Conservation (phyloP, 108 stramenopile species). For the Aurantiochytrium sp. region DNA sequence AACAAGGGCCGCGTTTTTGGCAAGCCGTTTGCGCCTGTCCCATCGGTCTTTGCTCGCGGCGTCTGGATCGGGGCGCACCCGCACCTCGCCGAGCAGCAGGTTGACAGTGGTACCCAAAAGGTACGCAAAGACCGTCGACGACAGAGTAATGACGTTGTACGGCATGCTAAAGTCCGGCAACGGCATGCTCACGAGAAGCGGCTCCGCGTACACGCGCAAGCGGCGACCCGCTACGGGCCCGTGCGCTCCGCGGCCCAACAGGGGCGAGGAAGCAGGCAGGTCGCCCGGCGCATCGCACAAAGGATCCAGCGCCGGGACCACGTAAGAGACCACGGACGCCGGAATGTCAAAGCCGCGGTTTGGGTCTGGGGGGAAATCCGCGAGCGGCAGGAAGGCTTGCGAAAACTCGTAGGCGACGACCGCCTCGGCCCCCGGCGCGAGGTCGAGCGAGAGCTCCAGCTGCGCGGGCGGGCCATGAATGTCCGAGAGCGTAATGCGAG, state of each 20-base stretch:
- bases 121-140: background rate
- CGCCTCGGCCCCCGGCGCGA: background rate
- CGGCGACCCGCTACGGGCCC: background rate
- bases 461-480: background rate
- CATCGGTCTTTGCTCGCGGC: background rate
- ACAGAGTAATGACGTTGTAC: conserved; percentile 2
- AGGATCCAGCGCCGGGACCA: background rate
- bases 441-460: background rate
- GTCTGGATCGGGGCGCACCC: background rate
- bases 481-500: background rate
- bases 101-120: background rate
- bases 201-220: background rate
- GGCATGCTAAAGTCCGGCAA: conserved; percentile 22
- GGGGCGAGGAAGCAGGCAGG: background rate
- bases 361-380: conserved; percentile 3
- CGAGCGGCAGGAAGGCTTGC: background rate
- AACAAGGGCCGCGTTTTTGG: background rate
- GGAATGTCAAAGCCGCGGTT: conserved; percentile 28
- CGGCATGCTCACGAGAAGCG: background rate
- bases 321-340: background rate
- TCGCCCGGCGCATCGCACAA: too few relatives aligned
- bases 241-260: background rate
- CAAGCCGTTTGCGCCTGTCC: background rate
- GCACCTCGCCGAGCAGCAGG: background rate
- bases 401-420: background rate